Evolutionary conservation across 164 flowering plant species (phyloP).

Genomic region (Echeveria elegans): DNA sequence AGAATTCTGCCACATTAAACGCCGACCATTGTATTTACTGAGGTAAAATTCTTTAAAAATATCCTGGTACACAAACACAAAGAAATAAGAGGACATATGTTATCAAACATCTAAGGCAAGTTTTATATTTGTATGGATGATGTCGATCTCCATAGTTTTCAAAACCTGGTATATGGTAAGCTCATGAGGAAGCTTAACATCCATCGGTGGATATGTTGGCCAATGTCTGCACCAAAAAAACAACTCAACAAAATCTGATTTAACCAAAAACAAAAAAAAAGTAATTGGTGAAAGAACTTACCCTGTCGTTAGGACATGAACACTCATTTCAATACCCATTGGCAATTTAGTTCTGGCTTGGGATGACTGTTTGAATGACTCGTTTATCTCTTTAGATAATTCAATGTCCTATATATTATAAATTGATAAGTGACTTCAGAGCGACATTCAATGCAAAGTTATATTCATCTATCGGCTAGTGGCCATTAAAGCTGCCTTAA

Average conservation of each 20-base stretch:
- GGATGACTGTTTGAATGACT: conserved; percentile 82
- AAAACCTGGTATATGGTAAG: conserved; percentile 81
- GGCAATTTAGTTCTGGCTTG: conserved; percentile 93
- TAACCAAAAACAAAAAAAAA: conserved; percentile 6
- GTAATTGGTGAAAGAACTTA: conserved; percentile 13
- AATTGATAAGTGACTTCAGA: not conserved
- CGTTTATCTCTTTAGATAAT: conserved; percentile 86
- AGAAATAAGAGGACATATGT: not conserved
- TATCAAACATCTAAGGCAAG: not conserved
- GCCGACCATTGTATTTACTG: conserved; percentile 85
- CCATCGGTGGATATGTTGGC: conserved; percentile 97
- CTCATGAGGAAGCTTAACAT: conserved; percentile 85
- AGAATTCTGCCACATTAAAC: conserved; percentile 94
- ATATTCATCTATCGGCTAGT: not conserved
- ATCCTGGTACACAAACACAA: conserved; percentile 38
- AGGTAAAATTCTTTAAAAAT: conserved; percentile 87
- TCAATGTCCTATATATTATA: conserved; percentile 64
- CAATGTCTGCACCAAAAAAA: conserved; percentile 55
- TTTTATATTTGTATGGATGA: not conserved
- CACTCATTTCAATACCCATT: conserved; percentile 88
- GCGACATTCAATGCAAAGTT: not conserved
- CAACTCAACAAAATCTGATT: not conserved
- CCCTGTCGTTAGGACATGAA: conserved; percentile 93
- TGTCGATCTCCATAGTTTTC: not conserved
- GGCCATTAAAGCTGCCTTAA: not conserved